Conservation (phyloP, 345 rosid genomes). For the Citrus inodora region DNA sequence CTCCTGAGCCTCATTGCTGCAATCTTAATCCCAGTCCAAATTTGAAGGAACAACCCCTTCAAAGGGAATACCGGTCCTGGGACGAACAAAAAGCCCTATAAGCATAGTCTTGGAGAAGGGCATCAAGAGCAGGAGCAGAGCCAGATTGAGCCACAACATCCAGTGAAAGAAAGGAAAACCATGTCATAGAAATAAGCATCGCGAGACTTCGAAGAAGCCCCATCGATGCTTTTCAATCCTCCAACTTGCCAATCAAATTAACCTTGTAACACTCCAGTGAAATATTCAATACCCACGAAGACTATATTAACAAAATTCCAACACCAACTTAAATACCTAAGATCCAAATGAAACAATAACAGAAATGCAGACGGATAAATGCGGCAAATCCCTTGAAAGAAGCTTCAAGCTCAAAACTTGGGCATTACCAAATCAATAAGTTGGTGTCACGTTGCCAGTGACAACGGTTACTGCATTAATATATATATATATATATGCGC, state of each 20-base stretch:
- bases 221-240: conserved; percentile 44
- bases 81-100: conserved; percentile 62
- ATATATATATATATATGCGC: not conserved
- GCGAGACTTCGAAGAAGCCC: conserved; percentile 56
- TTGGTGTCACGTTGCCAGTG: conserved; percentile 3
- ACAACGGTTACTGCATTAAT: conserved; percentile 18
- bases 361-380: not conserved
- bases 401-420: not conserved
- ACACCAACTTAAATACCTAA: conserved; percentile 6
- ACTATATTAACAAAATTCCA: not conserved
- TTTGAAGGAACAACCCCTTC: conserved; percentile 57
- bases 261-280: conserved; percentile 10
- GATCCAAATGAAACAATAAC: conserved; percentile 11
- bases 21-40: conserved; percentile 61
- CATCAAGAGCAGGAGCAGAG: conserved; percentile 54
- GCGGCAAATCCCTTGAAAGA: conserved; percentile 5
- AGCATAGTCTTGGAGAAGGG: conserved; percentile 88
- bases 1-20: conserved; percentile 80
- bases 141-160: conserved; percentile 33
- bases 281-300: conserved; percentile 9
- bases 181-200: conserved; percentile 40
- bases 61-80: conserved; percentile 69
- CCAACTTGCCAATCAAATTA: conserved; percentile 22
- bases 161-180: conserved; percentile 24
- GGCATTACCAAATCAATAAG: conserved; percentile 1